Evolutionary conservation across 73 alveolate species (phyloP), one percentile per base, ranked within the genome.

Genomic region (Paramecium caudatum): DNA sequence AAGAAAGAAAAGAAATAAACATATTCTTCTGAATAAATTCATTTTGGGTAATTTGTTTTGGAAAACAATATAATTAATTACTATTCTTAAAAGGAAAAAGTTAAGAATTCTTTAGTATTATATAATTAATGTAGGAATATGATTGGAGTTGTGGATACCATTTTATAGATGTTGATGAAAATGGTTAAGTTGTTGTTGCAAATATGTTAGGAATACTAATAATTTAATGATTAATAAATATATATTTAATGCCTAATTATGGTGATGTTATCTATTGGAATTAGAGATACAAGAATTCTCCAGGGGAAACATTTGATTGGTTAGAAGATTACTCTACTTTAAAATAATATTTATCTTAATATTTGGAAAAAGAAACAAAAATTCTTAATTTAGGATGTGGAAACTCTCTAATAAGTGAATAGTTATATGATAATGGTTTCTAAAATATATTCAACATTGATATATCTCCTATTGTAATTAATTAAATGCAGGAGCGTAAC

Each of bases 331-430:
- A 93, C 81, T 94, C 62, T 12, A 84, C 97, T 36, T 70, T 96
- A 23, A 91, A 93, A 27, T 96, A 96, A 3, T 65, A 95, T 2
- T 62, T 96, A 85, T 84, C 90, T n/a, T 91, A 90, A 63, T 61
- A 90, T 34, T 34, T 93, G 36, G 19, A 91, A 19, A 93, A 95
- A 94, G 91, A 87, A 55, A 68, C 93, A 55, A 63, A 61, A 69
- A 95, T 97, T 82, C 95, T 98, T 21, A 94, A 94, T 74, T 82
- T 98, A 8, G 99, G 99, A 12, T 95, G 98, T 45, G 99, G 99
- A 12, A 98, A 98, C 81, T 96, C 99, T 3, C 98, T 91, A 82
- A 91, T 98, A 81, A 68, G 96, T 41, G 99, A 98, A 88, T 97
- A 98, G 47, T 90, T 98, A 96, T 98, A 97, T 91, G 98, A 98